These are phyloP conservation scores for Sugiyamaella marilandica DNA, from an alignment of 805 yeast species.

Conservation along the genomic window DNA sequence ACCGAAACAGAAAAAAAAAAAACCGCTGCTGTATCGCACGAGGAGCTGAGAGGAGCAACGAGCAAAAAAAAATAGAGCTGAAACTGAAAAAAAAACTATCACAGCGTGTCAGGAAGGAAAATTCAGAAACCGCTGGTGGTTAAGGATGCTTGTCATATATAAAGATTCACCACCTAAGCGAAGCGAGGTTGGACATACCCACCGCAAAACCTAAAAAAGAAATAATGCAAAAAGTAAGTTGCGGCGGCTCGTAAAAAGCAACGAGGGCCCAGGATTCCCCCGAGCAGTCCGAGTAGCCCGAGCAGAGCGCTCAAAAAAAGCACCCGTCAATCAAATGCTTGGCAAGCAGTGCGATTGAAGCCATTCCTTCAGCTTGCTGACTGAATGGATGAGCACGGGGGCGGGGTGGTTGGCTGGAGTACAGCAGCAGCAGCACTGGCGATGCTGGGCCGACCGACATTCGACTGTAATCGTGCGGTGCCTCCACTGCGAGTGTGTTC, in stretches of 20 bases:
- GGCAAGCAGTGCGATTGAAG: no score
- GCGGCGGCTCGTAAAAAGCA: conserved; percentile 1
- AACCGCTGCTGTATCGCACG: background rate
- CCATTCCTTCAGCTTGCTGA: no score
- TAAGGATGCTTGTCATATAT: background rate
- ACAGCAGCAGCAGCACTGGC: no score
- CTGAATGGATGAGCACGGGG: no score
- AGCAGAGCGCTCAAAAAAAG: no score
- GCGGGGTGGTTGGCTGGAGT: no score
- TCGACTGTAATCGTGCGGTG: no score
- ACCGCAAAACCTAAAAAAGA: conserved; percentile 4
- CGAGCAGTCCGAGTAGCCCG: no score
- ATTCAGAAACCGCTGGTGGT: background rate
- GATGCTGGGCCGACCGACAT: no score
- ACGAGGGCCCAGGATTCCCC: background rate
- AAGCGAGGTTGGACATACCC: conserved; percentile 1
- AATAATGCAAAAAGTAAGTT: background rate
- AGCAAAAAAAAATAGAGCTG: background rate
- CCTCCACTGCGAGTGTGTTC: no score
- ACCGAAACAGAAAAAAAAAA: background rate
- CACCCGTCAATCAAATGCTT: background rate
- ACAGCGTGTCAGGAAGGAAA: background rate
- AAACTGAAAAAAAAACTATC: background rate
- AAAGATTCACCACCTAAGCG: background rate
- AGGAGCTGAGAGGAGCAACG: background rate